Percentiles rank a stretch among this genome's conserved stretches.
These are phyloP conservation scores for Linnemannia elongata DNA, from an alignment of 192 early-diverging fungal species.

Conservation along the genomic window DNA sequence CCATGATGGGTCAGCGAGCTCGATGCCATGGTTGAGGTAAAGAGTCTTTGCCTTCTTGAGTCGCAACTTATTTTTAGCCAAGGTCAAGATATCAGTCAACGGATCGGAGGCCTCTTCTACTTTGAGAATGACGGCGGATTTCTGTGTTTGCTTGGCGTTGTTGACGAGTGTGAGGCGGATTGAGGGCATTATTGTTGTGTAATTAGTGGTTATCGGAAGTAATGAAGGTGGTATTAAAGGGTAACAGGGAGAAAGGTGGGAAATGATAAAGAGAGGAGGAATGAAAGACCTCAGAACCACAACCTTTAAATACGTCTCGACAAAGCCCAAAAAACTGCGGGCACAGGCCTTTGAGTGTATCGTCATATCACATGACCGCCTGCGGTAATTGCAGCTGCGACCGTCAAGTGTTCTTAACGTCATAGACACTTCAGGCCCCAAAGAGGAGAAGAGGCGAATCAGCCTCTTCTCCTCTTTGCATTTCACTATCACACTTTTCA, in stretches of 20 bases:
- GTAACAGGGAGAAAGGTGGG: neutral
- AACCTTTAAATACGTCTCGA: neutral
- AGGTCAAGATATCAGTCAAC: constrained; percentile 46
- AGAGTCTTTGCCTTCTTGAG: constrained; percentile 64
- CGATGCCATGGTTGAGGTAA: constrained; percentile 53
- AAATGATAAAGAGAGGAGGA: neutral
- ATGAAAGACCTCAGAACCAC: neutral
- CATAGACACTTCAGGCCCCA: neutral
- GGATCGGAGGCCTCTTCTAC: constrained; percentile 28
- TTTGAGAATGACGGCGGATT: constrained; percentile 59
- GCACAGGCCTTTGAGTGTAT: neutral
- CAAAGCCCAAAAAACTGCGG: constrained; percentile 15
- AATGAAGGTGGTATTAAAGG: neutral
- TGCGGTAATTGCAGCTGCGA: neutral
- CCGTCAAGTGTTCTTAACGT: neutral
- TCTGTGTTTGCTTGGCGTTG: constrained; percentile 62
- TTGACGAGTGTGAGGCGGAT: constrained; percentile 65
- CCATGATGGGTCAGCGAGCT: constrained; percentile 24
- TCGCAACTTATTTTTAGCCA: constrained; percentile 68
- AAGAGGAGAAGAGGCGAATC: neutral
- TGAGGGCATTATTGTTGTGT: constrained; percentile 41
- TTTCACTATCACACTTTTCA: neutral
- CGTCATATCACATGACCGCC: constrained; percentile 17
- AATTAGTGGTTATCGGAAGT: neutral
- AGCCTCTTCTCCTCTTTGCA: too few relatives aligned